Conservation (phyloP, 495 filamentous ascomycete genomes). For the Penicillium cinerascens region DNA sequence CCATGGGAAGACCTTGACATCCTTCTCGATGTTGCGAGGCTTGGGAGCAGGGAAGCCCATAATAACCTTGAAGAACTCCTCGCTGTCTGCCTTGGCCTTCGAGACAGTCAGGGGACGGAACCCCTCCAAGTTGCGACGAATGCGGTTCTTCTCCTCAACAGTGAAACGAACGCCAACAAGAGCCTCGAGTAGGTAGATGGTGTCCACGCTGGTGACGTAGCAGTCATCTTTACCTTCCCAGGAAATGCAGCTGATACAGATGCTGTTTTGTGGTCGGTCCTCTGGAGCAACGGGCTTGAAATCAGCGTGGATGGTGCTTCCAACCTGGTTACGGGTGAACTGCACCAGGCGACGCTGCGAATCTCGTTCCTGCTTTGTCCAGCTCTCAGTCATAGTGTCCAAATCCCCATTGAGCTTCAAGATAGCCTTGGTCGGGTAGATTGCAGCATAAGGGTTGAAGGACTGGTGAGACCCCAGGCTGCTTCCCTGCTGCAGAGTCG, state of each 20-base stretch:
- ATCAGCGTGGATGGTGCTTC: conserved; percentile 65
- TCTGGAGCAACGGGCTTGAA: conserved; percentile 69
- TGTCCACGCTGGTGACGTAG: conserved; percentile 94
- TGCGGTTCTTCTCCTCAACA: conserved; percentile 96
- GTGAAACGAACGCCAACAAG: conserved; percentile 79
- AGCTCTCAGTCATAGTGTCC: conserved; percentile 70
- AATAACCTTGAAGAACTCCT: conserved; percentile 97
- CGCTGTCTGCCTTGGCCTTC: conserved; percentile 84
- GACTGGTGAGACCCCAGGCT: conserved; percentile 40
- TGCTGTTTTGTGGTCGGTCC: conserved; percentile 66
- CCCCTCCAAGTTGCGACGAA: conserved; percentile 89
- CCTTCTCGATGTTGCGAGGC: conserved; percentile 96
- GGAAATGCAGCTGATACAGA: conserved; percentile 86
- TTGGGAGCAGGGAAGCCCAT: conserved; percentile 97
- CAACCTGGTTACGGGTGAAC: conserved; percentile 76
- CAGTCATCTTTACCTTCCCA: conserved; percentile 89
- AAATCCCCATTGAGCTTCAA: conserved; percentile 84
- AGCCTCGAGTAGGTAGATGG: conserved; percentile 86
- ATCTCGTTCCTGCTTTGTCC: conserved; percentile 75
- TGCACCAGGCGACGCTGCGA: conserved; percentile 77
- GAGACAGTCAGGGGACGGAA: conserved; percentile 88
- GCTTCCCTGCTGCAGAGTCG: conserved; percentile 63
- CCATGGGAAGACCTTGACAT: conserved; percentile 98
- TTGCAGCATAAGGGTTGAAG: conserved; percentile 72
- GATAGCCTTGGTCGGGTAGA: conserved; percentile 82